Evolutionary conservation across 352 stramenopile species (phyloP), one percentile per base, ranked within the genome.

Genomic region (Pythium rhizo-oryzae): DNA sequence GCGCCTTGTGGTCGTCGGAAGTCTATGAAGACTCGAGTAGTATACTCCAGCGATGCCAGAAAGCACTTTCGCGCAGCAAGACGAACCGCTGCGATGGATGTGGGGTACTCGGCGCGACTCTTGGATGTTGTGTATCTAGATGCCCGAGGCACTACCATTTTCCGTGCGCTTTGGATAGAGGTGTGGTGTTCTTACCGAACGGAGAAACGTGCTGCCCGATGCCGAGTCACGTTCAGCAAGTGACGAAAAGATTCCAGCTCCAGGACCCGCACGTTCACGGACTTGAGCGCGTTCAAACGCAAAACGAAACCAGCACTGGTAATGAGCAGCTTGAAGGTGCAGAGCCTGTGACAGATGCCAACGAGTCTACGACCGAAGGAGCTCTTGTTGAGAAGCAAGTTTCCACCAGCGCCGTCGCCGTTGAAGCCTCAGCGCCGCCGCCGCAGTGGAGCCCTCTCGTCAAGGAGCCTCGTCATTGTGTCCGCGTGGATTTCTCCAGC

Each of bases 111-210:
- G 96, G 96, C 8, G 96, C 97, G 15, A 98, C 92, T 6, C 76
- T 99, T 16, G 96, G 96, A 11, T 99, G 97, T 65, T 79, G 74
- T 13, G 88, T 94, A 33, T 75, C 79, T 8, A 89, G 92, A 8
- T 99, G 96, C 51, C 81, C 80, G 41, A 81, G 78, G 39, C 97
- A 98, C 67, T 99, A 93, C 56, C 97, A 99, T 72, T 98, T 98
- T 62, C 82, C 87, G 1, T 99, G 96, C 59, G 94, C 94, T 19
- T 78, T 94, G 19, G 91, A 93, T 57, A 71, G 81, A 49, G 82
- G 82, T 5, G 81, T 92, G 12, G 75, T 82, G 0, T 95, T 95
- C 51, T 69, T 93, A 43, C 78, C 80, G 1, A 91, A 78, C 12
- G 77, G 85, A 12, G 84, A 92, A 56, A 92, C 84, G 8, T 92